Conservation (phyloP, 768 basidiomycete genomes). For the Brasilioporus rufonigricans region DNA sequence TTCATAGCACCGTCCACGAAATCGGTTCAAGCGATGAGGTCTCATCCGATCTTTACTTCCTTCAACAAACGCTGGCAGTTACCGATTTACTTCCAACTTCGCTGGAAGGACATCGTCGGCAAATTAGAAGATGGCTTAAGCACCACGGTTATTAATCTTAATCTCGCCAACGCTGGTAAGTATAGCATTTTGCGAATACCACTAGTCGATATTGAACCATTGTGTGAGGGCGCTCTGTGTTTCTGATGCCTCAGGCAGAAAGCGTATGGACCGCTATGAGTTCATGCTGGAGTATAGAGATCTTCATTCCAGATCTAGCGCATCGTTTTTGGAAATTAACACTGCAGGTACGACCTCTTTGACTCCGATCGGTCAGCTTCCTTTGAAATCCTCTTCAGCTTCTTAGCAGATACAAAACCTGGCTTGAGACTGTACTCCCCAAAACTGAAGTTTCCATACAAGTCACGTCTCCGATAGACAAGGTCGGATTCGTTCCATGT, state of each 20-base stretch:
- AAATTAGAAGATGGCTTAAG: conserved; percentile 69
- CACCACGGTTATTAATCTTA: conserved; percentile 40
- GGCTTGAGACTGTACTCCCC: conserved; percentile 63
- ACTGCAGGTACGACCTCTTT: conserved; percentile 61
- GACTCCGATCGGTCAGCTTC: background rate
- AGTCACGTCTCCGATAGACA: conserved; percentile 34
- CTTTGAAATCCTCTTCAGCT: conserved; percentile 47
- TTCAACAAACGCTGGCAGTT: conserved; percentile 94
- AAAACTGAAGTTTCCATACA: conserved; percentile 40
- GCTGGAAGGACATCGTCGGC: conserved; percentile 92
- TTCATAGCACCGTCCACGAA: conserved; percentile 72
- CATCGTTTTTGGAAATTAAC: conserved; percentile 90
- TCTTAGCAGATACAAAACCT: conserved; percentile 72
- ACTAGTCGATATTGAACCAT: background rate
- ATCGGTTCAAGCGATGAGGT: conserved; percentile 69
- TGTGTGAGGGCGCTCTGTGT: conserved; percentile 32
- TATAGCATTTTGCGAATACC: background rate
- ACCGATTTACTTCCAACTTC: conserved; percentile 93
- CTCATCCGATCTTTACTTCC: conserved; percentile 62
- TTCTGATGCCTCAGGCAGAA: conserved; percentile 61
- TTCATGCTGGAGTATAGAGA: conserved; percentile 83
- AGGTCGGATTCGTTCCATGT: conserved; percentile 23
- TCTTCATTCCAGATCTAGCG: conserved; percentile 80
- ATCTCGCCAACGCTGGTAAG: conserved; percentile 39
- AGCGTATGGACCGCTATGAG: conserved; percentile 71